Evolutionary conservation across 306 rosid genomes (phyloP), one percentile per base, ranked within the genome.

Genomic region (Ammopiptanthus mongolicus): DNA sequence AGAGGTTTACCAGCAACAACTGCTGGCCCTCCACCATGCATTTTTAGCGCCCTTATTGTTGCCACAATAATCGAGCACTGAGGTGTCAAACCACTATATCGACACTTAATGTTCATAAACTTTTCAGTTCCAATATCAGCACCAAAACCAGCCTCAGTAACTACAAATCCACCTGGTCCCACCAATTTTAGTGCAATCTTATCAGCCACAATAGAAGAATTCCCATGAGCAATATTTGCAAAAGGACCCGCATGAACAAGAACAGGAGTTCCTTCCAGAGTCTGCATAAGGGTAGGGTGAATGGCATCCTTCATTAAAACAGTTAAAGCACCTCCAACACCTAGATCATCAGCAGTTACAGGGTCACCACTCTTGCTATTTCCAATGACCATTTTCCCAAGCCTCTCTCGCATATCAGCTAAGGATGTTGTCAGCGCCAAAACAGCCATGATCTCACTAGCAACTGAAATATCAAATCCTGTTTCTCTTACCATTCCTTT

Each of bases 371-470:
- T 90, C 83, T 73, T 91, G 85, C 99, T 95, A 78, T 90, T 95
- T 69, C 97, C 99, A 55, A 95, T 80, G 39, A 95, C 97, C 99
- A 92, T 95, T 80, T 90, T 95, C 42, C 99, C 99, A 39, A 95
- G 96, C 87, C 97, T 86, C 81, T 91, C 97, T 61, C 97, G 84
- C 99, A 95, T 95, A 89, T 95, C 97, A 52, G 96, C 82, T 71
- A 95, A 78, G 53, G 99, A 92, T 18, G 90, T 95, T 41, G 97
- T 95, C 61, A 90, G 90, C 62, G 99, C 99, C 88, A 95, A 86
- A 84, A 95, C 99, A 75, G 99, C 99, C 99, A 92, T 95, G 60
- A 95, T 95, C 87, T 91, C 97, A 87, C 99, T 95, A 80, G 99
- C 92, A 77, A 95, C 99, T 21, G 99, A 85, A 60, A 95, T 95